phyloP scores from a whole-genome alignment of 148 eudicot species.

The Silene latifolia region DNA sequence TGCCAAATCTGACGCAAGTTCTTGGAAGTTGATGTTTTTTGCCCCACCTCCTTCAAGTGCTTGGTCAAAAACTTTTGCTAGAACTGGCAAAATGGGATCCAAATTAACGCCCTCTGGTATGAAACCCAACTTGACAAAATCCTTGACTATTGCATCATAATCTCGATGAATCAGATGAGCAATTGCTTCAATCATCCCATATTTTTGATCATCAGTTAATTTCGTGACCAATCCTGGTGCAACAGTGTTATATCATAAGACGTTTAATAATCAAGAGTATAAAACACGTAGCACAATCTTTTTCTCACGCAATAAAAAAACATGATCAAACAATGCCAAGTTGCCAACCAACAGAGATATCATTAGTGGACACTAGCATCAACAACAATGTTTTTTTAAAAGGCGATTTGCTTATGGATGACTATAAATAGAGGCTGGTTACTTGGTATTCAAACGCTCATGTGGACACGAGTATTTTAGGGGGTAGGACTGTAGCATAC shows the following conservation, averaged over 20 bases:
- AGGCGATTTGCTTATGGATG: not conserved
- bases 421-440: not conserved
- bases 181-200: slow-evolving; percentile 99
- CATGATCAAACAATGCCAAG: not conserved
- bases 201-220: slow-evolving; percentile 93
- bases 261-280: too few species aligned
- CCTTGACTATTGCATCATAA: slow-evolving; percentile 92
- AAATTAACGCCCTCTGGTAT: slow-evolving; percentile 90
- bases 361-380: not conserved
- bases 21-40: slow-evolving; percentile 93
- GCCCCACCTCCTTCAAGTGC: slow-evolving; percentile 99
- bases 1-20: slow-evolving; percentile 94
- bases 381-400: not conserved
- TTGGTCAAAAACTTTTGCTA: slow-evolving; percentile 98
- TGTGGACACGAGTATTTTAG: not conserved
- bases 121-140: slow-evolving; percentile 90
- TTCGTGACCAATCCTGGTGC: slow-evolving; percentile 86
- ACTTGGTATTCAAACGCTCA: not conserved
- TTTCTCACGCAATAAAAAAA: slow-evolving; percentile 1
- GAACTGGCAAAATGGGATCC: slow-evolving; percentile 93
- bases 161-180: slow-evolving; percentile 97
- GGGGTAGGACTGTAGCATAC: not conserved
- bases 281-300: not conserved
- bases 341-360: not conserved
- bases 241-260: slow-evolving; percentile 21